A percentile compares a stretch with the other conserved stretches of the same genome.
These are phyloP conservation scores for Cutaneotrichosporon cavernicola DNA, from an alignment of 1,284 basidiomycete genomes.

Conservation along the genomic window DNA sequence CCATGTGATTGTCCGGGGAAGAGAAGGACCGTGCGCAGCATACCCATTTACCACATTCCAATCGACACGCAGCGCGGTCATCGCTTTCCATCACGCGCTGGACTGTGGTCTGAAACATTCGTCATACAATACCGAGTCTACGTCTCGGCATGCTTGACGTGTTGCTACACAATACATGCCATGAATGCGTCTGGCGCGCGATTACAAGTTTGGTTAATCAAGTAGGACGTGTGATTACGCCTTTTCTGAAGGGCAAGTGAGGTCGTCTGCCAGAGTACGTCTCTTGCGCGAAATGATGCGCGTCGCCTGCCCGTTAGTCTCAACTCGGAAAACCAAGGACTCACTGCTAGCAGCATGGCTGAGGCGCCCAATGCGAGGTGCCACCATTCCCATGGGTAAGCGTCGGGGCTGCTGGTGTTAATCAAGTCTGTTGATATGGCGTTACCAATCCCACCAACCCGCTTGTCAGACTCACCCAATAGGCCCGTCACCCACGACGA, in stretches of 20 bases:
- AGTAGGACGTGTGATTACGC: not conserved
- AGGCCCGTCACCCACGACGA: conserved; percentile 7
- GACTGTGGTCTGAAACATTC: not conserved
- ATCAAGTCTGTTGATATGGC: no score
- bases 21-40: no score
- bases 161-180: conserved; percentile 1
- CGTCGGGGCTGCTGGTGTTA: not conserved
- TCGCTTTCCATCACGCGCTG: no score
- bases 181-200: not conserved
- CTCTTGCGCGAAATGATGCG: not conserved
- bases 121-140: no score
- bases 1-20: not conserved
- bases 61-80: no score
- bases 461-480: conserved; percentile 5
- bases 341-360: not conserved
- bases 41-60: no score
- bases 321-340: not conserved
- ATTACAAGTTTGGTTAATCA: not conserved
- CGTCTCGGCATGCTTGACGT: not conserved
- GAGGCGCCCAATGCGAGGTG: not conserved
- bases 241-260: not conserved
- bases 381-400: not conserved
- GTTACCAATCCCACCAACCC: no score
- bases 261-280: not conserved
- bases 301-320: not conserved